Evolutionary conservation across 1,139 yeast species (phyloP), one percentile per base, ranked within the genome.

Genomic region (Yamadazyma friedrichii): DNA sequence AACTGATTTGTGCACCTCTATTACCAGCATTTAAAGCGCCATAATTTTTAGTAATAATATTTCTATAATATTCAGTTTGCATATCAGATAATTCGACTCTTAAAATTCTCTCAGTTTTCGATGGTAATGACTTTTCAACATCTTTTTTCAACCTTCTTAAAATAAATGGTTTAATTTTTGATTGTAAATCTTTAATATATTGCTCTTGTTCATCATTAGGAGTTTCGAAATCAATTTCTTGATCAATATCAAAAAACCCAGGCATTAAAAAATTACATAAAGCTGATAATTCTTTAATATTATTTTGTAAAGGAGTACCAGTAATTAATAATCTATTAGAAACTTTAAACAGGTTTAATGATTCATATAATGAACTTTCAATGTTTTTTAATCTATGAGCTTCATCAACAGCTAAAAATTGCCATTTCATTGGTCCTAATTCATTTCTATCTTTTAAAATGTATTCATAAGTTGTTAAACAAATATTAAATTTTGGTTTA

Each of bases 291-390:
- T 94, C 99, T 56, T 88, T 88, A 53, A 94, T 84, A 60, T 93
- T 94, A 59, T 94, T 94, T 61, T 93, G 99, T 49, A 93, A 74
- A 3, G 99, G 99, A 1, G 99, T 94, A 66, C 99, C 99, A 4
- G 99, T 94, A 51, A 94, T 94, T 48, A 94, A 75, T 45, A 94
- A 68, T 51, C 98, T 74, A 62, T 94, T 93, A 4, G 84, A 76
- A 12, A 86, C 94, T 53, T 82, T 85, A 65, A 94, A 89, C 52
- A 86, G 87, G 51, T 74, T 78, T 46, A 94, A 74, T 1, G 96
- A 84, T 58, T 91, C 97, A 58, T 93, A 93, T 37, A 94, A 68
- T 0, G 98, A 91, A 28, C 95, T 84, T 59, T 91, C 98, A 0
- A 96, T 87, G 58, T 94, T 94, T 54, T 94, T 94, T 56, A 94